Conservation (phyloP, 2,329 filamentous ascomycete genomes). For the Fusarium nisikadoi region DNA sequence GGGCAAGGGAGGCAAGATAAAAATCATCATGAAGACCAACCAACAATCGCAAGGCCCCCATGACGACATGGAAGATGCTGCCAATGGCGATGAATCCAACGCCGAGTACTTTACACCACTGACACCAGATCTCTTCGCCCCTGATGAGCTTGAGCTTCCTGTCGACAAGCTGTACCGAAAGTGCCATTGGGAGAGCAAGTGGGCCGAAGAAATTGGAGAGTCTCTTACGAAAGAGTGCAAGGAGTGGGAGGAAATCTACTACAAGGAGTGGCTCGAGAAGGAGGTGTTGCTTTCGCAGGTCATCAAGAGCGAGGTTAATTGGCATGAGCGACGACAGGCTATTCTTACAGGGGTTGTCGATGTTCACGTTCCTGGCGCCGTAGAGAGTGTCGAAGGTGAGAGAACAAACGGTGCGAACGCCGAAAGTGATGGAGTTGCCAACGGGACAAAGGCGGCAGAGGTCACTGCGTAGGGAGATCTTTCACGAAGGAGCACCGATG, state of each 20-base stretch:
- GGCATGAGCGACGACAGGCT: constrained; percentile 67
- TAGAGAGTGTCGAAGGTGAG: constrained; percentile 43
- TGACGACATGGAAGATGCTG: constrained; percentile 66
- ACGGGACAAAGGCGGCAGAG: constrained; percentile 14
- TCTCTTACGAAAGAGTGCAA: constrained; percentile 72
- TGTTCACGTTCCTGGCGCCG: constrained; percentile 53
- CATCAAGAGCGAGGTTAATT: constrained; percentile 72
- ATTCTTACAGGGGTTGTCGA: constrained; percentile 62
- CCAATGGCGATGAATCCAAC: constrained; percentile 65
- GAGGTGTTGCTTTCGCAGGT: constrained; percentile 81
- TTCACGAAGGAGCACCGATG: neutral
- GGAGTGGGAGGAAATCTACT: constrained; percentile 72
- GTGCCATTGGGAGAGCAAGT: constrained; percentile 76
- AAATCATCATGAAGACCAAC: constrained; percentile 72
- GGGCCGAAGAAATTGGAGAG: constrained; percentile 75
- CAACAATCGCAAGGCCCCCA: constrained; percentile 66
- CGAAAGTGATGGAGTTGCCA: constrained; percentile 19
- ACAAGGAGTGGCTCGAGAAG: constrained; percentile 82
- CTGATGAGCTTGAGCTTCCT: constrained; percentile 70
- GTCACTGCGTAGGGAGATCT: neutral
- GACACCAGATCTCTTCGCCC: constrained; percentile 69
- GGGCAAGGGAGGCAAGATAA: constrained; percentile 64
- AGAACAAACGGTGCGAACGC: constrained; percentile 38
- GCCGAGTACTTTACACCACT: constrained; percentile 68
- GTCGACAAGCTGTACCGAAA: constrained; percentile 72